A percentile compares a stretch with the other conserved stretches of the same genome.
phyloP scores from a whole-genome alignment of 2,329 filamentous ascomycete genomes.

The Ceratocystis cubensis region DNA sequence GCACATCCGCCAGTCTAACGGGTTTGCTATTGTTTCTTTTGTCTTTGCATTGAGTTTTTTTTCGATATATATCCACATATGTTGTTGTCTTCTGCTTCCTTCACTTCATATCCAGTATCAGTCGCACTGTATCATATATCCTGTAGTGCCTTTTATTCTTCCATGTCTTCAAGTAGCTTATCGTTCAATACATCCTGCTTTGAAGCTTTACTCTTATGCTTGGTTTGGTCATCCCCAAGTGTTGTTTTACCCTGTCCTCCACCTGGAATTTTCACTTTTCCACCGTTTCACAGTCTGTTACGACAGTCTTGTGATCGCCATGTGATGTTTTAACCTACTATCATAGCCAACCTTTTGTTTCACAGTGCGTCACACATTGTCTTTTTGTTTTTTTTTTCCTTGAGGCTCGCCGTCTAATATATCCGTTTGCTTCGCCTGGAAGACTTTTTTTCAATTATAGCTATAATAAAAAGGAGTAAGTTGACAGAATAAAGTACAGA shows the following conservation, averaged over 20 bases:
- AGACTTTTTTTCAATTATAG: slow-evolving; percentile 2
- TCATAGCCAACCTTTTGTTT: not conserved
- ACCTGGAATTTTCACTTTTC: not conserved
- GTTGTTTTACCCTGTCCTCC: not conserved
- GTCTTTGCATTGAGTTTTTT: not conserved
- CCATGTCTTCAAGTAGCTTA: not conserved
- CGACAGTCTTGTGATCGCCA: not conserved
- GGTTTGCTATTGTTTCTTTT: not conserved
- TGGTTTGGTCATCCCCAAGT: not conserved
- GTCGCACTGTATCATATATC: not conserved
- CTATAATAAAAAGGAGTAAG: not conserved
- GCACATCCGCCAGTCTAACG: not conserved
- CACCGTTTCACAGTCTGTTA: not conserved
- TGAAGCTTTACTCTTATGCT: not conserved
- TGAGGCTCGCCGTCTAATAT: not conserved
- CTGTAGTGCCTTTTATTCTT: not conserved
- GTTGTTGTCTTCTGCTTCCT: not conserved
- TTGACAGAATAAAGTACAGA: slow-evolving; percentile 10
- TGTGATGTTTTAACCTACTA: too few relatives aligned
- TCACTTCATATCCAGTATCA: not conserved
- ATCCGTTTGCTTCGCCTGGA: not conserved
- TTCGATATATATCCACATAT: slow-evolving; percentile 5
- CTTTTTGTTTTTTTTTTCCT: not conserved
- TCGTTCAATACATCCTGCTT: not conserved
- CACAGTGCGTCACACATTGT: not conserved